Evolutionary conservation across 1,284 basidiomycete species (phyloP).

Genomic region (Cerrena zonata): DNA sequence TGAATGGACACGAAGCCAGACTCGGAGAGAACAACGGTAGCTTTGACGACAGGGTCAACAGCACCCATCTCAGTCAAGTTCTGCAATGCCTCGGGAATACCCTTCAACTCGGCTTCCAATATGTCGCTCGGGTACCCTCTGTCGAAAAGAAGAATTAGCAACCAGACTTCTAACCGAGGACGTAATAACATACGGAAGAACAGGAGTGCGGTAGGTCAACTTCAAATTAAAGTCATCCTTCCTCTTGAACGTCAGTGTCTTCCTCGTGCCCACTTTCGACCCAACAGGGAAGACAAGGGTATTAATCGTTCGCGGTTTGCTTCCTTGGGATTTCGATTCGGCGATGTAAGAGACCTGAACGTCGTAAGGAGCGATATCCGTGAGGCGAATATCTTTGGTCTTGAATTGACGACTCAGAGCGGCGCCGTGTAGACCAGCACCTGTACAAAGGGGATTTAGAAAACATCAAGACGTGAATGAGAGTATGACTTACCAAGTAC

Average conservation of each 20-base stretch:
- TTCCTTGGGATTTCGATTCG: constrained; percentile 42
- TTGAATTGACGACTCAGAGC: constrained; percentile 86
- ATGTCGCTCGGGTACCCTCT: constrained; percentile 67
- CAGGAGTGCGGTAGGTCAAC: constrained; percentile 62
- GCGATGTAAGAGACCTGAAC: constrained; percentile 73
- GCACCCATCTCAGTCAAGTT: constrained; percentile 74
- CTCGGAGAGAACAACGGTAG: constrained; percentile 75
- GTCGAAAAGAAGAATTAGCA: neutral
- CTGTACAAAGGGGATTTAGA: constrained; percentile 22
- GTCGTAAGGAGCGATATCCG: constrained; percentile 69
- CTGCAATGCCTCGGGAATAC: constrained; percentile 61
- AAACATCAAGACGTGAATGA: constrained; percentile 1
- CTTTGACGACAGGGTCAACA: constrained; percentile 70
- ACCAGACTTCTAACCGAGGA: neutral
- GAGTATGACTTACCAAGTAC: constrained; percentile 61
- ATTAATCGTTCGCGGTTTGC: constrained; percentile 63
- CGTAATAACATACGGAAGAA: constrained; percentile 42
- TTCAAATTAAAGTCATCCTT: constrained; percentile 72
- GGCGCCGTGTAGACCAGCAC: constrained; percentile 89
- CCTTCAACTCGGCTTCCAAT: constrained; percentile 62
- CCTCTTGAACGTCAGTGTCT: constrained; percentile 78
- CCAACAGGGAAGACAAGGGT: constrained; percentile 71
- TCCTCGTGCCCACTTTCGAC: constrained; percentile 72
- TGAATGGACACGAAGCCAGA: constrained; percentile 78
- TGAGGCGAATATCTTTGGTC: constrained; percentile 88